These are phyloP conservation scores for Raphanus sativus DNA, from an alignment of 345 rosid genomes.

Conservation along the genomic window DNA sequence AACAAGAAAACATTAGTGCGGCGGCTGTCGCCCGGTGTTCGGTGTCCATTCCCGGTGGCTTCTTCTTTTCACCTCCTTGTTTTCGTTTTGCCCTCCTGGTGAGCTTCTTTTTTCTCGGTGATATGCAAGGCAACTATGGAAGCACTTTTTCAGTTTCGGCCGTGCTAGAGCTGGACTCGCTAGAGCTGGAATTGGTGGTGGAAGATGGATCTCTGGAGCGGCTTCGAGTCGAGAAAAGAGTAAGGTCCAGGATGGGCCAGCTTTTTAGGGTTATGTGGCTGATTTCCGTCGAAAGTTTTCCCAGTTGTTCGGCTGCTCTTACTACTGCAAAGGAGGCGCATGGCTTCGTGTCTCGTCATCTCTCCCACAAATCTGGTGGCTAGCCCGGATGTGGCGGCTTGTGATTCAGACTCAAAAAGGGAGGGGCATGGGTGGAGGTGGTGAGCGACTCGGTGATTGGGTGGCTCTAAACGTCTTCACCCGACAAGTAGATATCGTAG, in stretches of 20 bases:
- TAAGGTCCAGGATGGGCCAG: background rate
- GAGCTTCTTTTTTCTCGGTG: background rate
- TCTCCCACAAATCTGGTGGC: background rate
- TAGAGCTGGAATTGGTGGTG: too few species aligned
- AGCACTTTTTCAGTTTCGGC: background rate
- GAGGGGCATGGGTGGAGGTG: background rate
- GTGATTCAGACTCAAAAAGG: background rate
- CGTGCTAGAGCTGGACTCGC: background rate
- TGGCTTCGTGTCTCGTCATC: background rate
- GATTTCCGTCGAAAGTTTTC: background rate
- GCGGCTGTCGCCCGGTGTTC: background rate
- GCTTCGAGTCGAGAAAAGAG: background rate
- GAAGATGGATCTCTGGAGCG: background rate
- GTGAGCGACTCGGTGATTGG: background rate
- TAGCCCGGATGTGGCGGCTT: background rate
- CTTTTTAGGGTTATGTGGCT: background rate
- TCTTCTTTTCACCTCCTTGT: background rate
- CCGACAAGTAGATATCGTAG: background rate
- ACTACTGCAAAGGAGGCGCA: background rate
- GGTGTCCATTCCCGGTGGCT: background rate
- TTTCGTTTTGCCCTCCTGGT: background rate
- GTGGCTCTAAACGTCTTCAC: background rate
- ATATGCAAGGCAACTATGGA: background rate
- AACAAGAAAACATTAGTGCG: background rate
- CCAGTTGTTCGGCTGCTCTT: background rate